A percentile compares a stretch with the other conserved stretches of the same genome.
phyloP scores from a whole-genome alignment of 768 basidiomycete genomes.

The Boletus sensibilis region DNA sequence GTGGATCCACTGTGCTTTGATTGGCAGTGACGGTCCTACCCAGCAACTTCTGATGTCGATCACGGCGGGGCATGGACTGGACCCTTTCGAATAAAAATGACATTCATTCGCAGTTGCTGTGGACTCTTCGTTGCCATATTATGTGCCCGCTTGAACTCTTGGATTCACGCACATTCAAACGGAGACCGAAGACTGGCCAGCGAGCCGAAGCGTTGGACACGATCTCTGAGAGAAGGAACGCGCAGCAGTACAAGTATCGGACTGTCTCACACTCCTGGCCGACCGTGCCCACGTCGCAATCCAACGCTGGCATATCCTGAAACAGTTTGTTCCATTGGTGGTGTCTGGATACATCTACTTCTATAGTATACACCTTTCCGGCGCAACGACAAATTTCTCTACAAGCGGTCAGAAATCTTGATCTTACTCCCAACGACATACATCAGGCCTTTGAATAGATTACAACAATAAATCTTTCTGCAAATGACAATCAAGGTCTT shows the following conservation, averaged over 20 bases:
- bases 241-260: no score
- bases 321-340: neutral
- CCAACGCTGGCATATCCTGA: neutral
- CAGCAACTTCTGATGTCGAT: neutral
- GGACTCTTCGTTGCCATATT: neutral
- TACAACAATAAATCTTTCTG: conserved; percentile 6
- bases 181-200: neutral
- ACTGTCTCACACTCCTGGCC: no score
- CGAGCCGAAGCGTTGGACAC: neutral
- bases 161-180: neutral
- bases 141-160: neutral
- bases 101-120: neutral
- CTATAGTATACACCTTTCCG: neutral
- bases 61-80: neutral
- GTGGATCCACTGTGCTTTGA: neutral
- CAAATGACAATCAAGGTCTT: neutral
- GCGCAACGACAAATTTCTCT: neutral
- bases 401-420: neutral
- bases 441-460: neutral
- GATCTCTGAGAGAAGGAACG: neutral
- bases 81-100: neutral
- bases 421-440: neutral
- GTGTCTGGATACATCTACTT: neutral
- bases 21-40: neutral
- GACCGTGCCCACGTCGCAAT: no score